Evolutionary conservation across 1,284 basidiomycete species (phyloP).

Genomic region (Leccinum fuscescens): DNA sequence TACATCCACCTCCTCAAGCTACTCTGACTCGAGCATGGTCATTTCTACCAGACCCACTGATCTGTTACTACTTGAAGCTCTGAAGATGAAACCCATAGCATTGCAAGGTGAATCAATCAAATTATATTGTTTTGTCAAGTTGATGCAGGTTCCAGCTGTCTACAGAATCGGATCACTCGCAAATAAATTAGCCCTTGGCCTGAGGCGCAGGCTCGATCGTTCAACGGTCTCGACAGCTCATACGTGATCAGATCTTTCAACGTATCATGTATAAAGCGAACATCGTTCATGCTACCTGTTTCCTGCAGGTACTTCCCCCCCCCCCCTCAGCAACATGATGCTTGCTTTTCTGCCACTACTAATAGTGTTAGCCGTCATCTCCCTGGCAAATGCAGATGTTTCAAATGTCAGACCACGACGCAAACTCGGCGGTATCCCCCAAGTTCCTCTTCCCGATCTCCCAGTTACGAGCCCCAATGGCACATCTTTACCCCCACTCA

Average conservation of each 20-base stretch:
- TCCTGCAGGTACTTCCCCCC: not conserved
- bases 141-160: not conserved
- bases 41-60: not conserved
- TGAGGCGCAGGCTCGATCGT: not conserved
- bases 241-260: not conserved
- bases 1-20: not conserved
- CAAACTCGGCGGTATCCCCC: slow-evolving; percentile 13
- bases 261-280: not conserved
- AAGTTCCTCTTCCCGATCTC: slow-evolving; percentile 15
- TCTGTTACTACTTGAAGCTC: not conserved
- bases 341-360: slow-evolving; percentile 7
- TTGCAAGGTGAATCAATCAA: not conserved
- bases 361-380: slow-evolving; percentile 4
- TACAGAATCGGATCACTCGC: not conserved
- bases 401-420: slow-evolving; percentile 21
- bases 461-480: slow-evolving; percentile 18
- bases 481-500: slow-evolving; percentile 30
- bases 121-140: not conserved
- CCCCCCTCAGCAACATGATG: slow-evolving; percentile 11
- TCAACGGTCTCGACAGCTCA: not conserved
- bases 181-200: not conserved
- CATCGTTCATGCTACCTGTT: not conserved
- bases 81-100: not conserved
- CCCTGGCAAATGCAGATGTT: slow-evolving; percentile 23
- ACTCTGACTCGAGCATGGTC: not conserved